Evolutionary conservation across 139 green algal genomes (phyloP).

Genomic region (Mesotaenium endlicherianum): DNA sequence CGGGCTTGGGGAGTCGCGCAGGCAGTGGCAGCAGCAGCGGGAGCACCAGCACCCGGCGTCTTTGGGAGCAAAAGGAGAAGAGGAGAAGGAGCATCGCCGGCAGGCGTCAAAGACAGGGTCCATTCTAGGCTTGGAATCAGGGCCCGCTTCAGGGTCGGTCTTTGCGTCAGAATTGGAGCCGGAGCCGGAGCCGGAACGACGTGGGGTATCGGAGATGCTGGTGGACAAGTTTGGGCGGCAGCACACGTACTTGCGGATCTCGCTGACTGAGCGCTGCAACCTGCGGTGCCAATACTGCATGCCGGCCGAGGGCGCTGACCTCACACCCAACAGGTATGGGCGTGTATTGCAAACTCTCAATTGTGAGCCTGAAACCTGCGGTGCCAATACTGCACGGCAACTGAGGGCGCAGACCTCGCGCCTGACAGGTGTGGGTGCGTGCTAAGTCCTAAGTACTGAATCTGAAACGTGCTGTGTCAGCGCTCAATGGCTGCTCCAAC

Average conservation of each 20-base stretch:
- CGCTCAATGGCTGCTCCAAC: too few species aligned
- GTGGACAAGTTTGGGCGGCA: constrained; percentile 60
- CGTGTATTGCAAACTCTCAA: too few species aligned
- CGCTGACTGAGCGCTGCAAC: constrained; percentile 97
- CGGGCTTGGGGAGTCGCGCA: too few species aligned
- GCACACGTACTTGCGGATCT: constrained; percentile 97
- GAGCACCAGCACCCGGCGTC: background rate
- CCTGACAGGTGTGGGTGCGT: constrained; percentile 16
- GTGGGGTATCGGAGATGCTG: constrained; percentile 33
- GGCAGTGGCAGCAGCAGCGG: too few species aligned
- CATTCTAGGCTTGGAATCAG: background rate
- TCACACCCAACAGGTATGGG: constrained; percentile 69
- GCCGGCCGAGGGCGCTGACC: constrained; percentile 88
- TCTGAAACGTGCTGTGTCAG: background rate
- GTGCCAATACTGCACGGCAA: constrained; percentile 97
- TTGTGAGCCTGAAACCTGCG: constrained; percentile 98
- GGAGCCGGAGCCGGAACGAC: too few species aligned
- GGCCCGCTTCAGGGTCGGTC: background rate
- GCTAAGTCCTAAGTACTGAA: background rate
- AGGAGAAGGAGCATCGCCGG: background rate
- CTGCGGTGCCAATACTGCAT: constrained; percentile 99
- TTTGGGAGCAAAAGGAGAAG: background rate
- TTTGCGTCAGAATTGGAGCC: too few species aligned
- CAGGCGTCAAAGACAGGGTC: background rate
- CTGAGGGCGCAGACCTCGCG: constrained; percentile 86